Base-by-base conservation (phyloP, 2,329 filamentous ascomycete species). In the Mollisiaceae sp. region DNA sequence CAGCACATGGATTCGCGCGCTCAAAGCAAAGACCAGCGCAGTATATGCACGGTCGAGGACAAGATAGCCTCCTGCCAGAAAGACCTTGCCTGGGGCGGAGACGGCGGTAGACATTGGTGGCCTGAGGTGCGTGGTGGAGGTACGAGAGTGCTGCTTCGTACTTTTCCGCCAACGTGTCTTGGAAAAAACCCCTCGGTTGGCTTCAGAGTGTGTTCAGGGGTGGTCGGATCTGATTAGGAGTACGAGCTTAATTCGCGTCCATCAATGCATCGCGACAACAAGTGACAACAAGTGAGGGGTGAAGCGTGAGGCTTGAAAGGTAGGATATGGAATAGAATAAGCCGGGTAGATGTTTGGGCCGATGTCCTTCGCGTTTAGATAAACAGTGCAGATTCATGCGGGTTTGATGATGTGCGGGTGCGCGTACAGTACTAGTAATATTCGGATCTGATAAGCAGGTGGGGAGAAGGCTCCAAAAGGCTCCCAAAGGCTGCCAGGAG, bases 71-170 rank as follows among this genome's bases (percentile, higher is more conserved):
- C 95, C 95, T 4, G 94, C 93, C 62, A 98, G 86, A 70, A 99
- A 86, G 67, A 99, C 95, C 82, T 99, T 99, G 72, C 95, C 95
- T 20, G 95, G 95, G 24, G 95, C 94, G 69, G 95, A 98, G 70
- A 97, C 87, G 75, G 73, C 75, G 1, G 74, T 76, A 5, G 68
- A 55, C 45, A 45, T 61, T 59, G 32, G 54, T 65, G 64, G 55
- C 47, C 38, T 59, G 60, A 62, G 60, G 50, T 20, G 20, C 11
- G 24, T 8, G 2, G 47, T 52, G 50, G 50, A 54, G 24, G 50
- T 27, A 24, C 15, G 50, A 54, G 24, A 32, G 2, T 15, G 50
- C 4, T 5, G 50, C 24, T 54, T 24, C 22, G 18, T 35, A 54
- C 32, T 54, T 54, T 54, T 54, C 24, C 50, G 50, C 32, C 45